Evolutionary conservation across 306 rosid species (phyloP), one percentile per base, ranked within the genome.

Genomic region (Styphnolobium japonicum): DNA sequence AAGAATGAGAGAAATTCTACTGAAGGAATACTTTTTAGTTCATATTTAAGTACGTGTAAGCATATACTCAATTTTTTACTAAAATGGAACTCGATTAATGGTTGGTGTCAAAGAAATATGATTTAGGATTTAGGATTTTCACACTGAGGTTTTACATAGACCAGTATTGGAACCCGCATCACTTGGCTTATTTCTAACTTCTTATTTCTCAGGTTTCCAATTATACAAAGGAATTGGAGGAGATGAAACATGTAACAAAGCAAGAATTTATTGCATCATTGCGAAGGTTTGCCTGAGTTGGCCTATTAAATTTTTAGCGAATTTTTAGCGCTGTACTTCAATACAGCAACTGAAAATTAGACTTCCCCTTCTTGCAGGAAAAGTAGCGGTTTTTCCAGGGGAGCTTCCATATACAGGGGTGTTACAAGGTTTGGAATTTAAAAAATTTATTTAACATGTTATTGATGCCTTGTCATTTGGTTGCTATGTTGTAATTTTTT

Each of bases 181-280:
- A 55, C 68, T 70, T 16, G 7, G 11, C 19, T 74, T 63, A 15
- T 63, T 74, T 39, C 1, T 64, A 23, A 61, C 40, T 10, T 3
- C 10, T 19, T 22, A 56, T 63, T 63, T 80, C 16, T 31, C 77
- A 96, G 99, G 90, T 93, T 65, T 81, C 98, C 12, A 91, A 79
- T 53, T 96, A 96, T 58, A 0, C 83, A 45, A 88, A 86, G 76
- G 99, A 93, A 69, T 34, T 96, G 87, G 99, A 96, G 73, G 99
- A 93, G 60, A 96, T 96, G 98, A 89, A 96, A 79, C 90, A 52
- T 14, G 93, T 77, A 19, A 91, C 98, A 21, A 96, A 91, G 88
- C 99, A 93, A 93, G 99, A 96, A 72, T 96, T 96, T 74, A 93
- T 96, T 36, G 99, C 99, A 1, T 96, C 99, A 1, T 81, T 96